A percentile compares a stretch with the other conserved stretches of the same genome.
Evolutionary conservation across 2,329 filamentous ascomycete species (phyloP).

Genomic region (Verticillium albo-atrum): DNA sequence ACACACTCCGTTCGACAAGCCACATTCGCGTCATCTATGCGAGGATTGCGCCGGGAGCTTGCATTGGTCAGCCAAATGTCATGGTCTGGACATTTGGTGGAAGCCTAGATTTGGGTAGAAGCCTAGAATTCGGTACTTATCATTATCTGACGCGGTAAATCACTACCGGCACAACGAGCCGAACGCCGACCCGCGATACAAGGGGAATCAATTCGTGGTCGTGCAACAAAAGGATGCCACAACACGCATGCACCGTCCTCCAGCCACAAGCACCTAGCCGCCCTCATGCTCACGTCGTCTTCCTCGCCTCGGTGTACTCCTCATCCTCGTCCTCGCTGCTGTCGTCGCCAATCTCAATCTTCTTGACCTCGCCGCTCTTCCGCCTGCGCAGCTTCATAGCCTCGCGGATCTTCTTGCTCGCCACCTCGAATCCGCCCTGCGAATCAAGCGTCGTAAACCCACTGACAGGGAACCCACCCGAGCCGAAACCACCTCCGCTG

Average conservation of each 20-base stretch:
- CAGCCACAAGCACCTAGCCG: neutral
- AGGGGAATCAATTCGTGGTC: neutral
- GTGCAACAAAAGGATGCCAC: neutral
- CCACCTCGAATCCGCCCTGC: conserved; percentile 72
- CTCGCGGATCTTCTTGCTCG: conserved; percentile 76
- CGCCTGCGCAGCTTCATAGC: conserved; percentile 68
- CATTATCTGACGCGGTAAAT: neutral
- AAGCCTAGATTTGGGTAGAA: too few species aligned
- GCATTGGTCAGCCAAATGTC: neutral
- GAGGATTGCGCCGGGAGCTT: neutral
- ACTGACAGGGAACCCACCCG: conserved; percentile 60
- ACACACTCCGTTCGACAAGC: neutral
- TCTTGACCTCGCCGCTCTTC: conserved; percentile 35
- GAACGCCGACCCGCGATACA: neutral
- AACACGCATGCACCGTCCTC: neutral
- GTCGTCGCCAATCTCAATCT: conserved; percentile 18
- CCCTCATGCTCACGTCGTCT: conserved; percentile 22
- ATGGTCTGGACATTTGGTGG: neutral
- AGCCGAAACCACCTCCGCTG: conserved; percentile 57
- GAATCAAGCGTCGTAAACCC: conserved; percentile 65
- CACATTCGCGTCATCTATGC: neutral
- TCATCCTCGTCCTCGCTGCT: conserved; percentile 36
- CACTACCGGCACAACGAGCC: neutral
- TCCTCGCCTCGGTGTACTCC: conserved; percentile 36
- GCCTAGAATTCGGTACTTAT: neutral